Evolutionary conservation across 805 yeast genomes (phyloP), one percentile per base, ranked within the genome.

Genomic region (Candida tammaniensis): DNA sequence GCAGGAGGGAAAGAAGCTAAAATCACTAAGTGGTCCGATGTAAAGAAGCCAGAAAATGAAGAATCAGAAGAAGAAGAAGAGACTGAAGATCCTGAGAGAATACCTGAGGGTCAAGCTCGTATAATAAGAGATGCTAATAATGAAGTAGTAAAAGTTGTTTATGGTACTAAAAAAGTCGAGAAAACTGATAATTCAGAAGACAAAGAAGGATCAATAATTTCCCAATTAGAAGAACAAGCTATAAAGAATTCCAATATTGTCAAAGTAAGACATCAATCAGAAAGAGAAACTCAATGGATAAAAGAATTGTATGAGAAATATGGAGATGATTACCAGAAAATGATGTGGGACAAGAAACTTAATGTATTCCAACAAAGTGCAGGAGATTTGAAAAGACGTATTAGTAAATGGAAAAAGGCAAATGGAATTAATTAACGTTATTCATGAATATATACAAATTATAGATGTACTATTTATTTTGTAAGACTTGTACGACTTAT

Each of bases 311-410:
- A 80, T 40, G 76, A 75, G 14, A 87, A 86, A 55, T 79, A 93
- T 52, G 96, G 96, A 12, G 94, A 87, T 46, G 82, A 93, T 56
- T 88, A 80, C 55, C 81, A 74, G 30, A 85, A 80, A 49, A 93
- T 93, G 98, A 82, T 78, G 56, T 84, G 95, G 85, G 98, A 93
- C 58, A 76, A 75, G 60, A 84, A 84, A 57, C 69, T 89, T 43
- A 91, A 91, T 57, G 74, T 81, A 2, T 76, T 72, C 59, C 97
- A 89, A 63, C 87, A 85, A 57, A 73, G 85, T 42, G 80, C 80
- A n/a, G 94, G 95, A 17, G 94, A 87, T 49, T 64, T 91, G 47
- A 82, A 73, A 59, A 77, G 76, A 57, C 76, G 93, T 54, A 67
- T 91, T 28, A 51, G 46, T 14, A 82, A 77, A 56, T 86, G 94